Evolutionary conservation across 495 filamentous ascomycete genomes (phyloP), one percentile per base, ranked within the genome.

Genomic region (Penicillium turbatum): DNA sequence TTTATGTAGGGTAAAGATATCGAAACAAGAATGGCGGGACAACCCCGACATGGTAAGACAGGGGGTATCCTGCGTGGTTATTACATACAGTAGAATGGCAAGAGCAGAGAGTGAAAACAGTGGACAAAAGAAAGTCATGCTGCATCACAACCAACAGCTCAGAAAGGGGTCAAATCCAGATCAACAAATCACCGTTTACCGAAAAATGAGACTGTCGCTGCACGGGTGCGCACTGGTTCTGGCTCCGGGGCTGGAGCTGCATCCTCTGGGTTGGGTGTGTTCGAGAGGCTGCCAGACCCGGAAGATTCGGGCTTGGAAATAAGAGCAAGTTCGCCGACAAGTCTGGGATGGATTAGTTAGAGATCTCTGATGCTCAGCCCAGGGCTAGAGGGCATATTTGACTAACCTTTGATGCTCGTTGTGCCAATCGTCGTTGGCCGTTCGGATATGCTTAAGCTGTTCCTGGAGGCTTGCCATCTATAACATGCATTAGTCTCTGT

Each of bases 401-500:
- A 46, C 70, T 64, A 48, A 77, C 74, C 67, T 72, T 51, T 63
- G 66, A 49, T 77, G 72, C 46, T 77, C 74, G 49, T 69, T 69
- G 46, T 72, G 70, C 72, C 72, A 77, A 48, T 75, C 74, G 51
- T 75, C 72, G 50, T 71, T 74, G 34, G 73, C 61, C 24, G 62
- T 65, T 47, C 72, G 72, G 55, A 77, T 73, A 37, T 76, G 72
- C 52, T 72, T 77, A 77, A 77, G 66, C 73, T 76, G 74, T 65
- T 76, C 72, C 66, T 77, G 74, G 53, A 77, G 72, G 69, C 73
- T 77, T 50, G 74, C 74, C 71, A 77, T 77, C 74, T 77, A 64
- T 62, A 51, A 13, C 53, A 54, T 48, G 38, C 51, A 62, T 62
- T 58, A 63, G 63, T 64, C n/a, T 45, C 31, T 57, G 55, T 60